Evolutionary conservation across 345 rosid genomes (phyloP), one percentile per base, ranked within the genome.

Genomic region (Moringa oleifera): DNA sequence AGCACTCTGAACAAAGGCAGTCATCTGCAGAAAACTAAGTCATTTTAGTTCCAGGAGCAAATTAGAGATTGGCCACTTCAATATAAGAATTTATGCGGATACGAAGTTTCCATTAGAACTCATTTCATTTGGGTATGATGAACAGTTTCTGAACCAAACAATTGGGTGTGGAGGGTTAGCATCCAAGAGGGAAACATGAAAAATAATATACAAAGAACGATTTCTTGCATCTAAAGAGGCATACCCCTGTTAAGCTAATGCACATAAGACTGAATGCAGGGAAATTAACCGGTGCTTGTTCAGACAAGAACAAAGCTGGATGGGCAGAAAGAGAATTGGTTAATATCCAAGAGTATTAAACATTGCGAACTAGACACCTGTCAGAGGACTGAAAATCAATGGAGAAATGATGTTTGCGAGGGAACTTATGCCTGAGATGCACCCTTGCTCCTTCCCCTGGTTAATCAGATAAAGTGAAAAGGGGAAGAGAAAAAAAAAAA

Each of bases 401-500:
- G 97, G 98, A 31, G 92, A 81, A 55, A 93, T 68, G 18, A 90
- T 86, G 75, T 71, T 85, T 20, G 90, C 96, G 17, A 88, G 69
- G 50, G 97, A 90, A 53, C 61, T 77, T 58, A 93, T 68, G 62
- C 97, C 85, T 37, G 90, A 83, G 61, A 93, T 79, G 82, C 91
- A 93, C 73, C 97, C 98, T 65, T 90, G 98, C 55, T 90, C 86
- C 71, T 83, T 93, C 22, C 98, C 98, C 97, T 92, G 83, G 54
- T 37, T 1, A 41, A 41, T 41, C 9, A 4, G 47, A 41, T 5
- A 41, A 41, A 41, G 8, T 2, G 33, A 8, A 28, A 28, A 7
- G 1, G 13, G 12, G 13, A 16, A 1, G 12, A 15, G 47, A 11
- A 4, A 41, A 41, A n/a, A n/a, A n/a, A n/a, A n/a, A n/a, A n/a